Evolutionary conservation across 495 filamentous ascomycete genomes (phyloP), one percentile per base, ranked within the genome.

Genomic region (Aspergillus mulundensis): DNA sequence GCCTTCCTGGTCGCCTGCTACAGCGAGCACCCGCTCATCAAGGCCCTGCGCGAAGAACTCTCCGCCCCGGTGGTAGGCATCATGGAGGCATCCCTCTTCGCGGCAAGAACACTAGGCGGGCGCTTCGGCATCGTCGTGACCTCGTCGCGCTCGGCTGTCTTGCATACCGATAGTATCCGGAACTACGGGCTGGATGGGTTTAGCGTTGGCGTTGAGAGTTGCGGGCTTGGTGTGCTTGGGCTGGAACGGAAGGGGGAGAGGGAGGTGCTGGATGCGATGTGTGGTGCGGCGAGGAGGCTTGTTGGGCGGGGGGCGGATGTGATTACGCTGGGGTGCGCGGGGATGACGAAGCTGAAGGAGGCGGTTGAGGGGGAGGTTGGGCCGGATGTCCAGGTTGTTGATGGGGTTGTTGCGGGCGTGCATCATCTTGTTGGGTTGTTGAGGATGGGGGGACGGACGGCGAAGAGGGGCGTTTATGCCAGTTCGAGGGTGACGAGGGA

Each of bases 1-100:
- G 77, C 71, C 10, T 72, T 77, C 50, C 70, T 81, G 4, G 73
- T 81, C 19, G 76, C 76, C 7, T 81, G 75, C 63, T 79, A 73
- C 66, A 73, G 68, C 45, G 72, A 74, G 50, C 76, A 81, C 59
- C 69, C 77, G n/a, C 68, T 78, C 7, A 78, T 76, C 55, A 60
- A 66, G 34, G 72, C 72, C 43, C 65, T 80, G n/a, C 61, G 74
- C n/a, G 76, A 79, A 62, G 77, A 80, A 55, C 40, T 75, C 44
- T 49, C 59, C 10, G 51, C 61, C 3, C 77, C 75, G 0, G 74
- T 78, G 0, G 74, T 78, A 12, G 76, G 77, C 3, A 79, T 80
- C 58, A 78, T 80, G 75, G 77, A 80, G 53, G 75, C 75, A 11
- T 57, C 66, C 28, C 64, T 76, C 1, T 72, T 70, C 54, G 60